Base-by-base conservation (phyloP, 2,329 filamentous ascomycete species). In the Aspergillus tamarii region DNA sequence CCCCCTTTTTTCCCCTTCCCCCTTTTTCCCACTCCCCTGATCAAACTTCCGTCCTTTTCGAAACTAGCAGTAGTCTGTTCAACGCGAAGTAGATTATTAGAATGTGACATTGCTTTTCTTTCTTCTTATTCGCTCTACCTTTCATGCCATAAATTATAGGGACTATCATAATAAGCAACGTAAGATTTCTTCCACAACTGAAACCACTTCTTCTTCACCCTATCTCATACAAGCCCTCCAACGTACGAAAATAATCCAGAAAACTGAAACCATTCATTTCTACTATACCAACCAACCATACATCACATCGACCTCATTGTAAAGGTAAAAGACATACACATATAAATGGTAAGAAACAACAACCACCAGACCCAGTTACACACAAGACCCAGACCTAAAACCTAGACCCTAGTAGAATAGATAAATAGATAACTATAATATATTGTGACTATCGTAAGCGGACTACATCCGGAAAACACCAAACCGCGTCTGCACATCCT, bases 381-480 rank as follows among this genome's bases (percentile, higher is more conserved):
- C 14, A 41, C 12, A 6, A 36, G 34, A 5, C 34, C 34, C 5
- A 36, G 34, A 6, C 34, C 16, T 9, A 41, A 19, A n/a, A 34
- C 3, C 16, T 19, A 41, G 39, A 10, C 39, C 1, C 5, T 3
- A 26, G 12, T 39, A 39, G 36, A 39, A 39, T 4, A 26, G 26
- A 26, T 26, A 26, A 41, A 41, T 41, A 41, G 39, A 19, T 19
- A 16, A 16, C n/a, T n/a, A 41, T 19, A n/a, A 8, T 41, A n/a
- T 41, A 19, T 41, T 19, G 39, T 36, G 10, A 11, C 32, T 14
- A 14, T 16, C 1, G 26, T 10, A n/a, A n/a, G 39, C n/a, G 16
- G 11, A 58, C 72, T 86, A 94, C 91, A 94, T 94, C 72, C 91
- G 86, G 79, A 94, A 94, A 34, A 94, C 90, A 14, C 91, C 91